Conservation (phyloP, 2,329 filamentous ascomycete species). For the Fonsecaea multimorphosa region DNA sequence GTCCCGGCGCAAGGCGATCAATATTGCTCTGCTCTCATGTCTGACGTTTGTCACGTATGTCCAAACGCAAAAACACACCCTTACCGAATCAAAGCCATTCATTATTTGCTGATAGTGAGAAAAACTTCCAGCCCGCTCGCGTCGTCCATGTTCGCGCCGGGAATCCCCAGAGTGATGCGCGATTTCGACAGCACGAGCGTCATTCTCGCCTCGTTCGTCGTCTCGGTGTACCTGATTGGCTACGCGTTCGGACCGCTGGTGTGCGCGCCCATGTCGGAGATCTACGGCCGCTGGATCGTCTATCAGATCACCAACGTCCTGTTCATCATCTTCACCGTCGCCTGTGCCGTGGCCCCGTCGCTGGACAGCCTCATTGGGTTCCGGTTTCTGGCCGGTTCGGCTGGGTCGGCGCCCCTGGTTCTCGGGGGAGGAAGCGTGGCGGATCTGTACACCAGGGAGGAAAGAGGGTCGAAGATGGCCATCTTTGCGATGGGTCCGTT, state of each 20-base stretch:
- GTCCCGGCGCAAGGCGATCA: conserved; percentile 62
- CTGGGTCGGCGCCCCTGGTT: conserved; percentile 63
- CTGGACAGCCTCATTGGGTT: conserved; percentile 63
- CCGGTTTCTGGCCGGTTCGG: conserved; percentile 64
- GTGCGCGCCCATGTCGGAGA: conserved; percentile 61
- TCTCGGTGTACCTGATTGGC: conserved; percentile 63
- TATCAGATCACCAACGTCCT: conserved; percentile 62
- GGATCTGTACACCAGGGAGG: conserved; percentile 33
- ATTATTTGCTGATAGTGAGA: conserved; percentile 3
- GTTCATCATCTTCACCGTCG: conserved; percentile 65
- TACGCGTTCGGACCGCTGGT: conserved; percentile 60
- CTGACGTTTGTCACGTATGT: conserved; percentile 64
- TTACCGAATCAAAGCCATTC: not conserved
- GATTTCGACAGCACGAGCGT: conserved; percentile 56
- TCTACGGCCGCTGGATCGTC: conserved; percentile 62
- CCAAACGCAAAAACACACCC: too few relatives aligned
- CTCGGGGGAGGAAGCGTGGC: conserved; percentile 53
- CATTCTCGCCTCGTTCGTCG: conserved; percentile 54
- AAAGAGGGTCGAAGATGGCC: conserved; percentile 37
- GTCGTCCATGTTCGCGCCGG: conserved; percentile 65
- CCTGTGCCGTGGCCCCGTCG: conserved; percentile 62
- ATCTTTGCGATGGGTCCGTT: conserved; percentile 36
- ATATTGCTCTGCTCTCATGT: conserved; percentile 60
- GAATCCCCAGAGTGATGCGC: conserved; percentile 57
- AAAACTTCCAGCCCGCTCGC: conserved; percentile 57